Evolutionary conservation across 495 filamentous ascomycete genomes (phyloP).

Genomic region (Trypethelium eluteriae): DNA sequence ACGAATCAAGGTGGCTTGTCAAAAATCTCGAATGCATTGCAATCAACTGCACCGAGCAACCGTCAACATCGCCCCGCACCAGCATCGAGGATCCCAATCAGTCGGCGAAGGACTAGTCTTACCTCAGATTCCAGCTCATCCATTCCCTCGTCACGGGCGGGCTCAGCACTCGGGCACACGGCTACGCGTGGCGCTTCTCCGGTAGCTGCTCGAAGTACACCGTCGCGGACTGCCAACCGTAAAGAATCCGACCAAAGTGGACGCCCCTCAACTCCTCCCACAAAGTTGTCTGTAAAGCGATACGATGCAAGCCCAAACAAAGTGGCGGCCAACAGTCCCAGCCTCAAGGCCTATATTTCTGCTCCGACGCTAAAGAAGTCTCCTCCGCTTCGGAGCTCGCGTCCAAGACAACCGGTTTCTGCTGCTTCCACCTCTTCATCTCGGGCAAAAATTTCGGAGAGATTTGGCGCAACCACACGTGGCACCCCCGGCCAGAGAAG

Average conservation of each 20-base stretch:
- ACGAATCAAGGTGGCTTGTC: conserved; percentile 12
- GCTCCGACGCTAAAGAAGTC: conserved; percentile 55
- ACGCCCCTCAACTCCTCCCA: conserved; percentile 12
- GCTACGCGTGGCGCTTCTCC: conserved; percentile 1
- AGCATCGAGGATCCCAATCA: conserved; percentile 53
- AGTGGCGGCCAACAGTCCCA: conserved; percentile 34
- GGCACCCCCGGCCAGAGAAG: conserved; percentile 20
- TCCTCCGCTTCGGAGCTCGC: conserved; percentile 72
- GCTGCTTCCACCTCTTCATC: conserved; percentile 59
- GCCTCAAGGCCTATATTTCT: conserved; percentile 58
- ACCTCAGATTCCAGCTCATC: conserved; percentile 43
- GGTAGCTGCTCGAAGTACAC: conserved; percentile 13
- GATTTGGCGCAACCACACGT: conserved; percentile 32
- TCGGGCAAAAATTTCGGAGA: conserved; percentile 51
- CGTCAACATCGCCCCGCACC: conserved; percentile 40
- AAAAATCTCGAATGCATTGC: conserved; percentile 19
- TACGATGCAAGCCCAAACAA: conserved; percentile 22
- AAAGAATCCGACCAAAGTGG: conserved; percentile 17
- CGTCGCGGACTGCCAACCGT: conserved; percentile 12
- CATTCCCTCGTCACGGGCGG: conserved; percentile 40
- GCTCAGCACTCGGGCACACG: conserved; percentile 38
- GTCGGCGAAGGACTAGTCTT: conserved; percentile 42
- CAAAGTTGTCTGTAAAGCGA: conserved; percentile 15
- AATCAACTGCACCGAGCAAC: conserved; percentile 24
- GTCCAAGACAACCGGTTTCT: conserved; percentile 72